phyloP scores from a whole-genome alignment of 2,329 filamentous ascomycete species.

The Davidsoniella australis region DNA sequence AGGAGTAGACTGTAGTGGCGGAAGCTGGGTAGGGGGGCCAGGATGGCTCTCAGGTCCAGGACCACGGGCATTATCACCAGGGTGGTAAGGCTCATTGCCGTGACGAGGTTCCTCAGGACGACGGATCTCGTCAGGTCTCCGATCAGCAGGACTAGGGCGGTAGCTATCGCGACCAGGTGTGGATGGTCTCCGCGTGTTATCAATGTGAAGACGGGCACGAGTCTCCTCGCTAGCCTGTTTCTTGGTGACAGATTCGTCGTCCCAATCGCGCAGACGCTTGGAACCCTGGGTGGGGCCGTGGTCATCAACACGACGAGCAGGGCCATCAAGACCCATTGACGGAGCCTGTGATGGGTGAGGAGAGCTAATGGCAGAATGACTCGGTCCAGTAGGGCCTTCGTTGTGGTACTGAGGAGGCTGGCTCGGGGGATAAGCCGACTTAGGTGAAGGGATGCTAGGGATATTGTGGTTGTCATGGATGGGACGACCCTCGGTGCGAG shows the following conservation, averaged over 20 bases:
- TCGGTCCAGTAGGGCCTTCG: constrained; percentile 29
- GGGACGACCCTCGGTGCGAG: constrained; percentile 67
- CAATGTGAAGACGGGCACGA: constrained; percentile 70
- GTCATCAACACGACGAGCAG: constrained; percentile 44
- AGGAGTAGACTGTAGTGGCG: constrained; percentile 45
- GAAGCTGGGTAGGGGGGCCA: constrained; percentile 35
- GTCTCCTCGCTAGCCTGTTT: constrained; percentile 82
- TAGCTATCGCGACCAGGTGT: constrained; percentile 54
- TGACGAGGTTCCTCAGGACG: constrained; percentile 45
- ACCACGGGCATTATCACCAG: constrained; percentile 80
- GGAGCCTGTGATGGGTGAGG: constrained; percentile 26
- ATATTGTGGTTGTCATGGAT: constrained; percentile 54
- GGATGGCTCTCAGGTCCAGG: constrained; percentile 34
- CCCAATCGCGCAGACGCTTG: constrained; percentile 87
- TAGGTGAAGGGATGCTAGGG: constrained; percentile 59
- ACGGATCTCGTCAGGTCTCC: constrained; percentile 44
- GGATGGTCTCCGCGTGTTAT: constrained; percentile 60
- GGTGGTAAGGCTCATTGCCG: constrained; percentile 67
- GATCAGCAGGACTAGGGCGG: constrained; percentile 64
- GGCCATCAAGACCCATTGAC: constrained; percentile 45
- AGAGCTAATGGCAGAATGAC: constrained; percentile 43
- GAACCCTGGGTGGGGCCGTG: constrained; percentile 63
- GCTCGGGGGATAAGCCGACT: constrained; percentile 67
- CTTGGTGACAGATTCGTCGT: constrained; percentile 62
- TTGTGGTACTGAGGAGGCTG: constrained; percentile 48